Percentiles rank a stretch among this genome's conserved stretches.
These are phyloP conservation scores for Diaporthe vaccinii DNA, from an alignment of 2,329 filamentous ascomycete species.

Conservation along the genomic window DNA sequence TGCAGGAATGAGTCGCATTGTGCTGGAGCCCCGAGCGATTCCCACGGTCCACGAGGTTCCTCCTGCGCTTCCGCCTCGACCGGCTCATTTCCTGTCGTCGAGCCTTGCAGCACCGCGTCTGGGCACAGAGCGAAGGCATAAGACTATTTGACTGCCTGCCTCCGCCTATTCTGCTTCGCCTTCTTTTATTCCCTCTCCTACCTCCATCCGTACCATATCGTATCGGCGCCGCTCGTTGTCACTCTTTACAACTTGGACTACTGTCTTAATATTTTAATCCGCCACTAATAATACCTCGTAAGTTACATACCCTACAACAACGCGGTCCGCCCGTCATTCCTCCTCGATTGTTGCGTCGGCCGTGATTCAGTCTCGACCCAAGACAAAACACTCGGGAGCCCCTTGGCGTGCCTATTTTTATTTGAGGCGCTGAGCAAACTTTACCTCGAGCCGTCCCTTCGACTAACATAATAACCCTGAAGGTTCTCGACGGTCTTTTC, in stretches of 20 bases:
- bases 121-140: neutral
- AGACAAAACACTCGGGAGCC: slow-evolving; percentile 12
- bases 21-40: slow-evolving; percentile 11
- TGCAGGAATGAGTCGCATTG: slow-evolving; percentile 27
- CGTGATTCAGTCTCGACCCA: slow-evolving; percentile 16
- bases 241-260: slow-evolving; percentile 31
- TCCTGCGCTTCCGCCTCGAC: slow-evolving; percentile 31
- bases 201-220: slow-evolving; percentile 7
- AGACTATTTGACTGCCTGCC: slow-evolving; percentile 36
- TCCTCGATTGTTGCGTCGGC: neutral
- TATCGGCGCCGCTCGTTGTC: slow-evolving; percentile 34
- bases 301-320: neutral
- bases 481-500: slow-evolving; percentile 14
- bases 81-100: slow-evolving; percentile 18
- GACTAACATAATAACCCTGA: neutral
- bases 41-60: slow-evolving; percentile 27
- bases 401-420: slow-evolving; percentile 20
- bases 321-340: slow-evolving; percentile 21
- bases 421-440: slow-evolving; percentile 10
- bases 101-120: slow-evolving; percentile 5
- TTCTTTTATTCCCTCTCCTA: neutral
- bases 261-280: slow-evolving; percentile 28
- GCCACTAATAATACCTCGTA: slow-evolving; percentile 26
- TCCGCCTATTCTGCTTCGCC: slow-evolving; percentile 15
- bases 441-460: neutral